Conservation (phyloP, 1,284 basidiomycete species). For the Rhizopogon parksii region DNA sequence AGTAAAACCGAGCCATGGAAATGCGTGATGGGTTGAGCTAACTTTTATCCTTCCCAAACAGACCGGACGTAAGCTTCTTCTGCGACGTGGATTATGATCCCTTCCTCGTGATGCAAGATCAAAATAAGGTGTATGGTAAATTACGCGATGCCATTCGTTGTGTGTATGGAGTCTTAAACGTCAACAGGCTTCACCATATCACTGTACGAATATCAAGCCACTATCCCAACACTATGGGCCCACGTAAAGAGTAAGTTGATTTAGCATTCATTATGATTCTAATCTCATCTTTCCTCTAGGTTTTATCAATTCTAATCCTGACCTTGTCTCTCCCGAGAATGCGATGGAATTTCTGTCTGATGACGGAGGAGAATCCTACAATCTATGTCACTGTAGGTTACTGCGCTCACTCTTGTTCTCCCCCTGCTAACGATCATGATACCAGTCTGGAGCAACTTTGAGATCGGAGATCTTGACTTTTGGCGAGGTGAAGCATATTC, state of each 20-base stretch:
- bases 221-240: conserved; percentile 83
- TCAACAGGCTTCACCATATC: conserved; percentile 78
- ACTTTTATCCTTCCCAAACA: conserved; percentile 19
- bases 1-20: conserved; percentile 14
- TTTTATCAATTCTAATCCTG: conserved; percentile 70
- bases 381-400: conserved; percentile 78
- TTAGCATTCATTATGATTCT: neutral
- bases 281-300: conserved; percentile 34
- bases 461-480: conserved; percentile 79
- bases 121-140: conserved; percentile 78
- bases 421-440: neutral
- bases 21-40: neutral
- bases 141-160: conserved; percentile 2
- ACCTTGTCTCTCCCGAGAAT: conserved; percentile 64
- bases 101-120: conserved; percentile 84
- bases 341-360: conserved; percentile 79
- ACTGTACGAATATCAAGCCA: conserved; percentile 78
- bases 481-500: conserved; percentile 79
- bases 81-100: conserved; percentile 87
- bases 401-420: neutral
- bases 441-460: conserved; percentile 86
- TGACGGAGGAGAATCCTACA: conserved; percentile 74
- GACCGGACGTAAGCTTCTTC: conserved; percentile 78
- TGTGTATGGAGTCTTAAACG: neutral
- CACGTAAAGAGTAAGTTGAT: conserved; percentile 52